These are phyloP conservation scores for Coemansia sp. DNA, from an alignment of 192 early-diverging fungal species.

Conservation along the genomic window DNA sequence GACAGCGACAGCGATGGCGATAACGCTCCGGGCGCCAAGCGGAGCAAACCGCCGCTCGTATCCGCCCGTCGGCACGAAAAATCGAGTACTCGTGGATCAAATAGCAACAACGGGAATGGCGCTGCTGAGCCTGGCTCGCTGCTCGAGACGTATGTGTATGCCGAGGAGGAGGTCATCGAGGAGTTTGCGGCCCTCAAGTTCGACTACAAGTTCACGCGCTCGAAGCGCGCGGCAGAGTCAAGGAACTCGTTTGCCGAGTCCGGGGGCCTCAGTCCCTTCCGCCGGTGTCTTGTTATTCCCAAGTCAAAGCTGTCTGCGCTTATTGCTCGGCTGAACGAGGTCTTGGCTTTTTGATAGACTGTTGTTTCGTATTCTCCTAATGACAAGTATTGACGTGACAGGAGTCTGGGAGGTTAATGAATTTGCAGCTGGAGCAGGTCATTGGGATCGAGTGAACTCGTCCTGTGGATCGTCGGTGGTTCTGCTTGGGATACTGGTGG, in stretches of 20 bases:
- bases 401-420: background rate
- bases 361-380: background rate
- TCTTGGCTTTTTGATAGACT: slow-evolving; percentile 12
- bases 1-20: slow-evolving; percentile 49
- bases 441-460: no score
- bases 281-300: slow-evolving; percentile 67
- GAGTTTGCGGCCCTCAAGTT: slow-evolving; percentile 71
- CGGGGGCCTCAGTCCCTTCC: slow-evolving; percentile 68
- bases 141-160: slow-evolving; percentile 71
- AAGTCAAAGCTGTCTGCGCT: slow-evolving; percentile 40
- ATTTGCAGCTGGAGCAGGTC: no score
- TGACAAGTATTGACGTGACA: background rate
- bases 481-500: no score
- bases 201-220: slow-evolving; percentile 80
- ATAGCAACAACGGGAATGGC: slow-evolving; percentile 27
- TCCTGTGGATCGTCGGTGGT: no score
- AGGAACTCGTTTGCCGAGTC: slow-evolving; percentile 80
- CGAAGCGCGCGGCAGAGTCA: slow-evolving; percentile 69
- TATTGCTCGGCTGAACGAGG: slow-evolving; percentile 22
- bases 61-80: background rate
- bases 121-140: slow-evolving; percentile 28
- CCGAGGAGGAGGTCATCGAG: slow-evolving; percentile 90
- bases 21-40: background rate
- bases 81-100: background rate
- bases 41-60: background rate